Conservation (phyloP, 352 stramenopile genomes). For the Halophytophthora batemanensis region DNA sequence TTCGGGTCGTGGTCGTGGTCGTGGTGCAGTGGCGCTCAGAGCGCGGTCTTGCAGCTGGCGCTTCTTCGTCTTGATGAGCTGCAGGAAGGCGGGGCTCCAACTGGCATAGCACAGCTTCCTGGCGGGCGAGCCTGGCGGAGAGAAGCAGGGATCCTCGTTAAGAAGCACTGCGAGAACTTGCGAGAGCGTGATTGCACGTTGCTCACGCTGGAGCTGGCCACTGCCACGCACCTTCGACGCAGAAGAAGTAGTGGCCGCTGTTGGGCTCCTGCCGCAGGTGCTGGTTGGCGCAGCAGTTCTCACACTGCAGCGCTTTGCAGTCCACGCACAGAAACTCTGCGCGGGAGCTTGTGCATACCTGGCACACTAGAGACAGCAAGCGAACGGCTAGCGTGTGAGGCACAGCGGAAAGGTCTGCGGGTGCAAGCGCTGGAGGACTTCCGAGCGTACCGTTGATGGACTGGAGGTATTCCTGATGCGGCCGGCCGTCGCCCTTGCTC, state of each 20-base stretch:
- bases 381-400: neutral
- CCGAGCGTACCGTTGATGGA: constrained; percentile 39
- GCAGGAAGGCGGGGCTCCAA: constrained; percentile 42
- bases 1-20: too few relatives aligned
- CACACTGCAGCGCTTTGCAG: constrained; percentile 57
- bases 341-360: constrained; percentile 37
- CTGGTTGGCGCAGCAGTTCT: constrained; percentile 44
- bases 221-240: constrained; percentile 49
- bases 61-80: constrained; percentile 42
- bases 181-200: neutral
- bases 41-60: constrained; percentile 24
- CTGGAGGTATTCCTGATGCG: constrained; percentile 44
- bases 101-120: constrained; percentile 40
- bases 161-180: neutral
- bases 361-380: constrained; percentile 35
- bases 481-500: constrained; percentile 40
- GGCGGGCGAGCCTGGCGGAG: constrained; percentile 27
- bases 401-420: neutral
- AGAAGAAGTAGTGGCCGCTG: constrained; percentile 48
- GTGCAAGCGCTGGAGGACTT: neutral
- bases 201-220: too few relatives aligned
- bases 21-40: neutral
- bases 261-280: constrained; percentile 25
- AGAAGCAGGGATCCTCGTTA: neutral
- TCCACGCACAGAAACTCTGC: constrained; percentile 56